These are phyloP conservation scores for Tagetes patula DNA, from an alignment of 129 eudicot species.

Conservation along the genomic window DNA sequence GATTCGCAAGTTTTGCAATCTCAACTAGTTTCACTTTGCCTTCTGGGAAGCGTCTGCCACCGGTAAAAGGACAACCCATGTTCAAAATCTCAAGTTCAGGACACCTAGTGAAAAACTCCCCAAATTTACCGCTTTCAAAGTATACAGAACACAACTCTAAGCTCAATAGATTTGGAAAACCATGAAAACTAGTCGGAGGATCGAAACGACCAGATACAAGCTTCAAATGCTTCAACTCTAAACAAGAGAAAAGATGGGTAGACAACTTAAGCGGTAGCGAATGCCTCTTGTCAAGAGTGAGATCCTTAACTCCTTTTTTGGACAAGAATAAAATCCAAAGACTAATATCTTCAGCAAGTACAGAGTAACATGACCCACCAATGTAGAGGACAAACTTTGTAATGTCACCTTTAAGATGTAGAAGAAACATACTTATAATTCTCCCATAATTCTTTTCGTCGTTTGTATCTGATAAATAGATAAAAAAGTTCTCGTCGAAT, in stretches of 20 bases:
- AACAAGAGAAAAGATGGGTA: slow-evolving; percentile 19
- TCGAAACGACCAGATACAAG: background rate
- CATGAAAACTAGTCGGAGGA: background rate
- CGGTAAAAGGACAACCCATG: background rate
- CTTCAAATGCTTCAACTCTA: slow-evolving; percentile 12
- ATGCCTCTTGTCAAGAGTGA: background rate
- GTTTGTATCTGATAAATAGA: too few relatives aligned
- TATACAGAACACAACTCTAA: background rate
- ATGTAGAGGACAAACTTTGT: slow-evolving; percentile 13
- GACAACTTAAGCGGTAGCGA: background rate
- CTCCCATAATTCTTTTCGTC: too few relatives aligned
- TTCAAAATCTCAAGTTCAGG: slow-evolving; percentile 19
- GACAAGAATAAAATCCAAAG: slow-evolving; percentile 6
- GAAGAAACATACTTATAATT: background rate
- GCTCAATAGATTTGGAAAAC: slow-evolving; percentile 23
- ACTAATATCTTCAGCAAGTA: background rate
- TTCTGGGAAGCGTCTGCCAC: too few relatives aligned
- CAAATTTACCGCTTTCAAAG: background rate
- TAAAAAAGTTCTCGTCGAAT: too few relatives aligned
- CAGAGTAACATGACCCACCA: background rate
- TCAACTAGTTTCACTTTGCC: too few relatives aligned
- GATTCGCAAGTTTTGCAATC: background rate
- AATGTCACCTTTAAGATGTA: slow-evolving; percentile 1
- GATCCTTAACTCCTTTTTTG: background rate
- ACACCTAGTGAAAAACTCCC: background rate